Evolutionary conservation across 2,329 filamentous ascomycete genomes (phyloP).

Genomic region (Ascochyta lentis): DNA sequence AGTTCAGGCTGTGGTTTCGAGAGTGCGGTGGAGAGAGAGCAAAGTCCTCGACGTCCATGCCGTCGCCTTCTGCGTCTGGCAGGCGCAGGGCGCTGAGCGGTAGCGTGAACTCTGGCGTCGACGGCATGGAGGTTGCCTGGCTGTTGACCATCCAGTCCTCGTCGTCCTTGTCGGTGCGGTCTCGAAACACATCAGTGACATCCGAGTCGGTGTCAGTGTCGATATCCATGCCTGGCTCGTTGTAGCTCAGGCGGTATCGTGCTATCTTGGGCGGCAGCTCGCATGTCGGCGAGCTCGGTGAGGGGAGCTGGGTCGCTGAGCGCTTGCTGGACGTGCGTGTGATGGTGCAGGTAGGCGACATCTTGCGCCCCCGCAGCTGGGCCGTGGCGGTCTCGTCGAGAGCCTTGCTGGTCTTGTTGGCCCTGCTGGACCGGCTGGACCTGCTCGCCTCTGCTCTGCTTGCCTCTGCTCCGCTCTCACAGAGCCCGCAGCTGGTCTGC

Average conservation of each 20-base stretch:
- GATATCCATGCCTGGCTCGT: slow-evolving; percentile 23
- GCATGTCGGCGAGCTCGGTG: slow-evolving; percentile 43
- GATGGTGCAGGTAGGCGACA: slow-evolving; percentile 30
- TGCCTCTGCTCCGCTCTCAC: slow-evolving; percentile 30
- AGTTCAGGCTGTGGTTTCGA: slow-evolving; percentile 31
- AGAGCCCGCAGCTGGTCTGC: slow-evolving; percentile 42
- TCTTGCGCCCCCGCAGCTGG: slow-evolving; percentile 36
- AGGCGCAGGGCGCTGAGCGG: slow-evolving; percentile 24
- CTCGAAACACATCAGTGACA: slow-evolving; percentile 24
- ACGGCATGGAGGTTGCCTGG: slow-evolving; percentile 29
- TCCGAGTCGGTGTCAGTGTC: slow-evolving; percentile 34
- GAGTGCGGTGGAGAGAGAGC: slow-evolving; percentile 36
- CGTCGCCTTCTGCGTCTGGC: slow-evolving; percentile 37
- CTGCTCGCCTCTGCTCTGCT: not conserved
- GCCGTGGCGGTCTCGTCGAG: slow-evolving; percentile 24
- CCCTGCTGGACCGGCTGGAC: no score
- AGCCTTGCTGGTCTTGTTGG: not conserved
- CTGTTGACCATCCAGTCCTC: slow-evolving; percentile 24
- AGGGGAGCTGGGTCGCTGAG: slow-evolving; percentile 46
- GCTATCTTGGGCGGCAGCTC: slow-evolving; percentile 47
- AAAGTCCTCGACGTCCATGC: slow-evolving; percentile 35
- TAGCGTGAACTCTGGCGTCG: slow-evolving; percentile 30
- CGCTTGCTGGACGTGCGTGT: slow-evolving; percentile 45
- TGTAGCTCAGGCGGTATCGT: slow-evolving; percentile 31
- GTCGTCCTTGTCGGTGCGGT: slow-evolving; percentile 27